Conservation (phyloP, 116 monocot genomes). For the Cymodocea nodosa region DNA sequence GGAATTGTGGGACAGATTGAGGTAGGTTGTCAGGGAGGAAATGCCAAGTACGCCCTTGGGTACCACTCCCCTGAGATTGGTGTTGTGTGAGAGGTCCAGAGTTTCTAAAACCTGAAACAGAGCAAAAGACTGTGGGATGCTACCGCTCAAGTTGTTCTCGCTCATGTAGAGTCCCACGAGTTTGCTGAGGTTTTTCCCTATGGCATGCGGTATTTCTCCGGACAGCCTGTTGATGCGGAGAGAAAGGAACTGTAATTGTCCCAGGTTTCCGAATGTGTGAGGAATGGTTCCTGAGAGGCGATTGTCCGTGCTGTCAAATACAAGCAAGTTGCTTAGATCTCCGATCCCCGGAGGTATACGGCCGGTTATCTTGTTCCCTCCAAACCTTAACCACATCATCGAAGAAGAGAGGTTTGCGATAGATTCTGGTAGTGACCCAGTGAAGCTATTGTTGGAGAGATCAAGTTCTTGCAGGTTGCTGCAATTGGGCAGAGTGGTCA, state of each 20-base stretch:
- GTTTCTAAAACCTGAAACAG: constrained; percentile 2
- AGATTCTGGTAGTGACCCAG: constrained; percentile 32
- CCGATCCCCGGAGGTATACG: constrained; percentile 36
- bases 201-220: constrained; percentile 23
- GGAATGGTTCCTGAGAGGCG: constrained; percentile 25
- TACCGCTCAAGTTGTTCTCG: constrained; percentile 19
- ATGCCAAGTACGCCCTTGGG: constrained; percentile 27
- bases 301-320: constrained; percentile 9
- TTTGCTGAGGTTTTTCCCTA: constrained; percentile 17
- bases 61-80: constrained; percentile 32
- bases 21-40: constrained; percentile 20
- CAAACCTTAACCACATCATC: constrained; percentile 15
- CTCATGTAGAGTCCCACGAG: constrained; percentile 8
- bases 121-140: constrained; percentile 14
- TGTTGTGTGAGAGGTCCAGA: constrained; percentile 42
- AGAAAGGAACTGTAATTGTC: constrained; percentile 4
- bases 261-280: constrained; percentile 20
- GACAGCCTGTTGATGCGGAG: constrained; percentile 12
- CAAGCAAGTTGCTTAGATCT: constrained; percentile 11
- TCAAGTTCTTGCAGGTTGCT: constrained; percentile 13
- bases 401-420: constrained; percentile 28
- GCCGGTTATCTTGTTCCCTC: constrained; percentile 31
- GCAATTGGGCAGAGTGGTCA: constrained; percentile 44
- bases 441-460: constrained; percentile 22
- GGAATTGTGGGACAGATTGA: constrained; percentile 42